phyloP scores from a whole-genome alignment of 1,284 basidiomycete genomes.

The Psilocybe mexicana region DNA sequence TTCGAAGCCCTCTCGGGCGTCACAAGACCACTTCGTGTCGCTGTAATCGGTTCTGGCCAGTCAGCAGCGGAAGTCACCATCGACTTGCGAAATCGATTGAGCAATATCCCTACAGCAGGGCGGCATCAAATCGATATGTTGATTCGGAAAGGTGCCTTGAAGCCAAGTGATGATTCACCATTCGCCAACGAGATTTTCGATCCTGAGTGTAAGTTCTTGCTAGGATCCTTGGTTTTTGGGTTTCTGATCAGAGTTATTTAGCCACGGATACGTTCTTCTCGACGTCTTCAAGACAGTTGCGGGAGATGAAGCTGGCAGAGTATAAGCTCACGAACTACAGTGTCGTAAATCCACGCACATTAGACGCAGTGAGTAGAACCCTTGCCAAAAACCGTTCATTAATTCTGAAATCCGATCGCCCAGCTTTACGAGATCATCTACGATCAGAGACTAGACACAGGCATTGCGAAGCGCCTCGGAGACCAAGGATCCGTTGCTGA shows the following conservation, averaged over 20 bases:
- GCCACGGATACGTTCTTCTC: conserved; percentile 44
- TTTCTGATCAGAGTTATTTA: conserved; percentile 21
- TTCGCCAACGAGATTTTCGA: conserved; percentile 65
- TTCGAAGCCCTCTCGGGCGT: conserved; percentile 28
- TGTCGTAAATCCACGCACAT: conserved; percentile 51
- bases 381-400: background rate
- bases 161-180: conserved; percentile 57
- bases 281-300: conserved; percentile 36
- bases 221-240: background rate
- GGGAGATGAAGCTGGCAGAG: conserved; percentile 41
- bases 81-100: conserved; percentile 46
- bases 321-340: conserved; percentile 59
- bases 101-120: conserved; percentile 25
- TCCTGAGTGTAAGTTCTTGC: conserved; percentile 40
- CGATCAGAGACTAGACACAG: conserved; percentile 51
- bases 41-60: conserved; percentile 57
- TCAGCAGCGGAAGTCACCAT: conserved; percentile 57
- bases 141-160: conserved; percentile 53
- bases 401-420: conserved; percentile 3
- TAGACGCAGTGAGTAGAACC: conserved; percentile 39
- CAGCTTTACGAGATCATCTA: conserved; percentile 58
- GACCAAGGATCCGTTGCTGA: conserved; percentile 17
- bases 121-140: conserved; percentile 52
- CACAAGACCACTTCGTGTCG: conserved; percentile 41
- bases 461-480: conserved; percentile 37